Evolutionary conservation across 352 stramenopile species (phyloP).

Genomic region (Phytophthora capsici): DNA sequence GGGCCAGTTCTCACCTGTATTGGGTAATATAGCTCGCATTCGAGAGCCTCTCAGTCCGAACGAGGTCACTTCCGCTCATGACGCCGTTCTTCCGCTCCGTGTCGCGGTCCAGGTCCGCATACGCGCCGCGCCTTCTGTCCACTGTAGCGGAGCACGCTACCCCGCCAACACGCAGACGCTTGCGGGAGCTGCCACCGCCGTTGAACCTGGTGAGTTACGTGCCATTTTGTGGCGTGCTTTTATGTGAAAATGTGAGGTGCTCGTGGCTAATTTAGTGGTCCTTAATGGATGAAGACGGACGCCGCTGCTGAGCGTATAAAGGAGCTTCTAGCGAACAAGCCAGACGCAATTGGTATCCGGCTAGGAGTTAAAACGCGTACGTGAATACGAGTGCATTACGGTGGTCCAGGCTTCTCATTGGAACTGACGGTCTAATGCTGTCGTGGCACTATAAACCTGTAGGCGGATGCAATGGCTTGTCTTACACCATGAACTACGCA

Average conservation of each 20-base stretch:
- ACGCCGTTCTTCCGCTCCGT: slow-evolving; percentile 43
- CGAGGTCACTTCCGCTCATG: slow-evolving; percentile 18
- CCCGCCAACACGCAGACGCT: slow-evolving; percentile 53
- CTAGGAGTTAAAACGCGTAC: slow-evolving; percentile 94
- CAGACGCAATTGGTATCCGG: slow-evolving; percentile 94
- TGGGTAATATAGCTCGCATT: slow-evolving; percentile 19
- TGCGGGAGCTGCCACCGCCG: slow-evolving; percentile 74
- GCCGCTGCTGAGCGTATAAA: slow-evolving; percentile 88
- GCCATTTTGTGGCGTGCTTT: background rate
- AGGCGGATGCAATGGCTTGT: slow-evolving; percentile 98
- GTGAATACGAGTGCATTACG: slow-evolving; percentile 24
- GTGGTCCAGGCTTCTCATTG: slow-evolving; percentile 5
- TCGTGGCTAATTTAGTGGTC: slow-evolving; percentile 5
- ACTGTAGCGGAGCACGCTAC: slow-evolving; percentile 47
- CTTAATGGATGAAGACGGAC: slow-evolving; percentile 67
- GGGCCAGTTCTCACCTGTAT: slow-evolving; percentile 13
- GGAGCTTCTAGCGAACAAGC: slow-evolving; percentile 84
- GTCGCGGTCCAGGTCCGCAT: slow-evolving; percentile 17
- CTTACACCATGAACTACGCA: slow-evolving; percentile 99
- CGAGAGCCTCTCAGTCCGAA: slow-evolving; percentile 24
- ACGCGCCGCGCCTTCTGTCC: slow-evolving; percentile 36
- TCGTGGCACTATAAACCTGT: slow-evolving; percentile 3
- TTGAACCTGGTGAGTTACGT: slow-evolving; percentile 69
- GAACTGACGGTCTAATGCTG: slow-evolving; percentile 2
- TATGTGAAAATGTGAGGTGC: slow-evolving; percentile 11